Base-by-base conservation (phyloP, 345 rosid species). In the Atalantia buxifolia region DNA sequence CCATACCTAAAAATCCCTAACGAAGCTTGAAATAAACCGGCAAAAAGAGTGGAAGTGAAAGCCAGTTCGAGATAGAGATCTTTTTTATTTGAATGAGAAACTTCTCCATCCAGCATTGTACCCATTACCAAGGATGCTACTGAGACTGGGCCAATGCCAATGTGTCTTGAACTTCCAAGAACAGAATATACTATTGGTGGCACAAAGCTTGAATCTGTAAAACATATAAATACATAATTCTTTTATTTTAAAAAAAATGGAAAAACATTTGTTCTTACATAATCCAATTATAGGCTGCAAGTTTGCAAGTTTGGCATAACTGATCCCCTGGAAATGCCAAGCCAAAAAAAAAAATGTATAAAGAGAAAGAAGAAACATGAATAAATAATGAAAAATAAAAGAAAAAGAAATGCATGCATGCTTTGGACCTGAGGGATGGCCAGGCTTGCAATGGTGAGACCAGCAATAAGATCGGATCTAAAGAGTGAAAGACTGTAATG, bases 371-470 rank as follows among this genome's bases (percentile, higher is more conserved):
- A 21, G 53, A 19, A 30, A 38, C 5, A 30, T 2, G 2, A 48
- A 21, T 64, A 4, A 13, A 21, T 1, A 48, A 7, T 1, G 50
- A 19, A 42, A 48, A 61, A n/a, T 55, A 25, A 25, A 48, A 69
- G 12, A 7, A 31, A 71, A 35, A 9, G 8, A 55, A 28, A 48
- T 48, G 60, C 13, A 69, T 27, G 59, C 33, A 69, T 63, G n/a
- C 9, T 27, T 24, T 27, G 21, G 36, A 87, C 91, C 91, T 89
- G 92, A 78, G 92, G 92, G 70, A 89, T 85, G 50, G 89, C 88
- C 14, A 89, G 76, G 80, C 92, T 87, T 25, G 90, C 90, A 75
- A 86, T 89, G 77, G 90, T 89, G 66, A 89, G 82, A 28, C 90
- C 90, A 5, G 90, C 81, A 0, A 87, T 75, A 42, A 86, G 64